These are phyloP conservation scores for Populus tomentosa DNA, from an alignment of 441 rosid species.

Conservation along the genomic window DNA sequence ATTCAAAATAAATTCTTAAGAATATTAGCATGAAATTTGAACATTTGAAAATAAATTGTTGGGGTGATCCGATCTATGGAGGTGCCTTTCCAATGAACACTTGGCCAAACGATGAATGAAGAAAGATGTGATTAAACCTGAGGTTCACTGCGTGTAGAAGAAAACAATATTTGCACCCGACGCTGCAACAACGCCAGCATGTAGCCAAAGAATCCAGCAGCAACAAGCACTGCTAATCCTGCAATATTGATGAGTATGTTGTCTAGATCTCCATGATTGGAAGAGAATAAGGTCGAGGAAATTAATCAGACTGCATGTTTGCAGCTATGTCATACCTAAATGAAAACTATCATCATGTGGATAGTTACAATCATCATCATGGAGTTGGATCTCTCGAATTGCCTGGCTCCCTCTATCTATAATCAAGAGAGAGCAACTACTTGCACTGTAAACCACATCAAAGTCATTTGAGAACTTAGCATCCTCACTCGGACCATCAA, in stretches of 20 bases:
- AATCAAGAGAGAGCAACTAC: slow-evolving; percentile 79
- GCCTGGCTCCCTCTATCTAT: slow-evolving; percentile 87
- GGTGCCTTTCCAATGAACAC: neutral
- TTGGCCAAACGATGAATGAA: neutral
- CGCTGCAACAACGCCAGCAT: slow-evolving; percentile 83
- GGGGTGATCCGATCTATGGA: neutral
- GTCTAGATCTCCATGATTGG: neutral
- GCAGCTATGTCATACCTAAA: slow-evolving; percentile 44
- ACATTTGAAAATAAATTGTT: neutral
- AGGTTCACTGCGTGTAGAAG: slow-evolving; percentile 38
- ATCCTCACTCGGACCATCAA: slow-evolving; percentile 93
- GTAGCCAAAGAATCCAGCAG: slow-evolving; percentile 81
- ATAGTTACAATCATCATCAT: slow-evolving; percentile 63
- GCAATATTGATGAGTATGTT: slow-evolving; percentile 13
- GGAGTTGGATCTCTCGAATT: slow-evolving; percentile 81
- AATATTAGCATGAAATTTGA: no score
- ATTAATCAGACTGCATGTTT: neutral
- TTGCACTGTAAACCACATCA: slow-evolving; percentile 61
- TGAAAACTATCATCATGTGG: slow-evolving; percentile 52
- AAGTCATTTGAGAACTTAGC: slow-evolving; percentile 86
- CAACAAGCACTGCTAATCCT: slow-evolving; percentile 76
- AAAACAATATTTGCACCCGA: slow-evolving; percentile 55
- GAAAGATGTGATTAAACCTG: neutral
- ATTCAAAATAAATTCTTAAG: neutral
- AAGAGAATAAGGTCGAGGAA: neutral